Conservation (phyloP, 1,139 yeast genomes). For the Debaryomyces fabryi region DNA sequence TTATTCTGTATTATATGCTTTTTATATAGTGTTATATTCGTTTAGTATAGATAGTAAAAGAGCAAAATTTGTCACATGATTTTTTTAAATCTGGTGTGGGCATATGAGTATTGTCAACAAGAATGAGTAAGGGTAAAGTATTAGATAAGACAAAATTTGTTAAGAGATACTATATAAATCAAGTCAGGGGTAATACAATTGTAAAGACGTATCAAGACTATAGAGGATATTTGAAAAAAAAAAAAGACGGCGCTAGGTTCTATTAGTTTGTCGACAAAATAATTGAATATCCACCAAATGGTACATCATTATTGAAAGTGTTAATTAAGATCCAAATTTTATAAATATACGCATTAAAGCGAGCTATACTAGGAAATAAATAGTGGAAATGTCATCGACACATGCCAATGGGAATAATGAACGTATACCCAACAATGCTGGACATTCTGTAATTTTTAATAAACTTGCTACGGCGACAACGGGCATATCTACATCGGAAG, state of each 20-base stretch:
- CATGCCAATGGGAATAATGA: constrained; percentile 3
- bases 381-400: constrained; percentile 7
- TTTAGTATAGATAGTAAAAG: neutral
- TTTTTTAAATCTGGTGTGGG: constrained; percentile 1
- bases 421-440: constrained; percentile 1
- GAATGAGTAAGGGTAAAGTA: neutral
- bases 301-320: neutral
- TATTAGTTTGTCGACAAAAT: neutral
- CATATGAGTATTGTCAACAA: neutral
- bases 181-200: neutral
- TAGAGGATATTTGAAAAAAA: neutral
- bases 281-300: neutral
- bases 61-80: neutral
- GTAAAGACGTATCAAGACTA: neutral
- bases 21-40: neutral
- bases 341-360: neutral
- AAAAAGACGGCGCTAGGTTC: neutral
- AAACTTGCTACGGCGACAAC: constrained; percentile 15
- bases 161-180: neutral
- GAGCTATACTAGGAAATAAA: neutral
- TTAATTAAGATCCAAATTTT: neutral
- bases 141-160: neutral
- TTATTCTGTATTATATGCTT: neutral
- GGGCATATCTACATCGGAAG: constrained; percentile 19
- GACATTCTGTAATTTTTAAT: constrained; percentile 6